Evolutionary conservation across 2,329 filamentous ascomycete species (phyloP), one percentile per base, ranked within the genome.

Genomic region (Diaporthe citri): DNA sequence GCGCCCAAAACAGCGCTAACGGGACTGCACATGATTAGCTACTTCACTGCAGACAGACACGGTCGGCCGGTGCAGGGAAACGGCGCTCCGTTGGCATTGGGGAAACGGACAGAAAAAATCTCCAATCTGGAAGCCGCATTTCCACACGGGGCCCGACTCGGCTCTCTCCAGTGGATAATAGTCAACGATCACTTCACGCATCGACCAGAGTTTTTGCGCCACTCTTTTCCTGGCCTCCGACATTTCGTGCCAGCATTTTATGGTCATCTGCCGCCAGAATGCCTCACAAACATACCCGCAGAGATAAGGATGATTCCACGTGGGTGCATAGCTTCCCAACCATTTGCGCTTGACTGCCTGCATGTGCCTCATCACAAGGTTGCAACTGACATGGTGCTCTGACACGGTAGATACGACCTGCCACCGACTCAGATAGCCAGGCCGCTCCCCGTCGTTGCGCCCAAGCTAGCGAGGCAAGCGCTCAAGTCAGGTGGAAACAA

Each of bases 241-340:
- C 71, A 57, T 20, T 31, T 52, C 2, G 15, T 22, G n/a, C n/a
- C 25, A 55, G 52, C 10, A 46, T 41, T 34, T 41, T 28, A 2
- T 56, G 62, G 46, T 70, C 62, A 57, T 28, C 46, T 39, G 46
- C 66, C 66, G 62, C 67, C 77, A 85, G 75, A 46, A 97, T 97
- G 95, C 95, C 95, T 83, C 94, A 96, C 86, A 97, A 97, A 85
- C 95, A 97, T 83, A 96, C 93, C 77, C 89, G 94, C 78, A 90
- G 90, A 73, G 87, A 86, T 15, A 86, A 87, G 69, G 89, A 92
- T 75, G 85, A 86, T 66, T 86, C 86, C 22, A 86, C 86, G 92
- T 92, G 77, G 77, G 80, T 75, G 25, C 41, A 51, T 43, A 57
- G 52, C 36, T 22, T 43, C n/a, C 31, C 72, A 56, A 31, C 60